A percentile compares a stretch with the other conserved stretches of the same genome.
phyloP scores from a whole-genome alignment of 2,329 filamentous ascomycete genomes.

The Aureobasidium uvarum region DNA sequence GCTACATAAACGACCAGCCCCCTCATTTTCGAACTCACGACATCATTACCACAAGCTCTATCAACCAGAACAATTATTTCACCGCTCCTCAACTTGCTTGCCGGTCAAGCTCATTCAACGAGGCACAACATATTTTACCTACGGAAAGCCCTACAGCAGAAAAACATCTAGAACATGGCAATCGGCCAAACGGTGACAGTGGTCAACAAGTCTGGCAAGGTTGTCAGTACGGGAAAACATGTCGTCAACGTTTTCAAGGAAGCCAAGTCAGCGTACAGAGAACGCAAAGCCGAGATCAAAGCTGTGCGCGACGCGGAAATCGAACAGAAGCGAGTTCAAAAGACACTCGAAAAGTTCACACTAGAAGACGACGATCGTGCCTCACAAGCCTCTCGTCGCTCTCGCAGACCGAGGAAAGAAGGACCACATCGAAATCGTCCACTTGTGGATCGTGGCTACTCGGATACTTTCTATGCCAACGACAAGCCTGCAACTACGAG shows the following conservation, averaged over 20 bases:
- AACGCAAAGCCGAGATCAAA: conserved; percentile 80
- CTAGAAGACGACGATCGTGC: conserved; percentile 38
- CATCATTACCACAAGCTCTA: not conserved
- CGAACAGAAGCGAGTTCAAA: conserved; percentile 60
- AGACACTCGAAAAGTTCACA: conserved; percentile 42
- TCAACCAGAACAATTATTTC: not conserved
- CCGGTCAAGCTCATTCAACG: conserved; percentile 4
- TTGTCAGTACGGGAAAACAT: conserved; percentile 88
- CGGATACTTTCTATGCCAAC: conserved; percentile 48
- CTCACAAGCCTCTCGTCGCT: conserved; percentile 32
- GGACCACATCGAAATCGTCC: conserved; percentile 34
- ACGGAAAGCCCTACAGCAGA: not conserved
- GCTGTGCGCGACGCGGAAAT: conserved; percentile 63
- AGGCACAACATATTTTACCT: not conserved
- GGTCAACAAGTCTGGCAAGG: conserved; percentile 86
- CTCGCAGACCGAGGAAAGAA: conserved; percentile 20
- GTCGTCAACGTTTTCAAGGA: conserved; percentile 89
- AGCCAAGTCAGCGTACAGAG: conserved; percentile 80
- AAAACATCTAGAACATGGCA: conserved; percentile 21
- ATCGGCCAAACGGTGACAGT: conserved; percentile 77
- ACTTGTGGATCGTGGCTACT: conserved; percentile 46
- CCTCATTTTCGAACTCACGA: conserved; percentile 14
- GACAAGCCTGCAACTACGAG: conserved; percentile 33
- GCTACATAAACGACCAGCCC: conserved; percentile 26
- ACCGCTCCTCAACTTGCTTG: conserved; percentile 11